Conservation (phyloP, 495 filamentous ascomycete genomes). For the Podospora pseudopauciseta region DNA sequence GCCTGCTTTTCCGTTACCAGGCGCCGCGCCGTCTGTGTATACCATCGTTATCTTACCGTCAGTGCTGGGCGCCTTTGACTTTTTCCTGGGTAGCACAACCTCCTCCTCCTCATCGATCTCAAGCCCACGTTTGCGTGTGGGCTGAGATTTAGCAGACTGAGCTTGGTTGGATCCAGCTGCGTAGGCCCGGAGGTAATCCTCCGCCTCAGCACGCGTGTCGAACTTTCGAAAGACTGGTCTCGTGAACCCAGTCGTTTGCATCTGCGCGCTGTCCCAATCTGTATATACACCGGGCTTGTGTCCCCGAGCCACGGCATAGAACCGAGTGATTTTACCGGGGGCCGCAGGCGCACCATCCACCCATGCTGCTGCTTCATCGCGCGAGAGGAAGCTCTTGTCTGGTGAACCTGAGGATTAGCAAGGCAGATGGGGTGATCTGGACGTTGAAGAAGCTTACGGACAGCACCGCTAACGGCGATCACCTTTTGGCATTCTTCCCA, state of each 20-base stretch:
- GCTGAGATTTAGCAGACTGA: conserved; percentile 27
- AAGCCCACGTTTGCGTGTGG: conserved; percentile 27
- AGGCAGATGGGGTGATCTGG: not conserved
- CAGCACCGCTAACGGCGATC: conserved; percentile 77
- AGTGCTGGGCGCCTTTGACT: conserved; percentile 43
- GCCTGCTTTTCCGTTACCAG: conserved; percentile 67
- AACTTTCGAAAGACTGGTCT: conserved; percentile 82
- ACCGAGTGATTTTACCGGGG: conserved; percentile 46
- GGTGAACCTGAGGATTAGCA: not conserved
- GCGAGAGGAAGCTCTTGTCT: conserved; percentile 82
- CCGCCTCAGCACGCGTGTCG: conserved; percentile 69
- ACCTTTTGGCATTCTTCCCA: conserved; percentile 81
- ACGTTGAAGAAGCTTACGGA: conserved; percentile 39
- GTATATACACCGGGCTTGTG: conserved; percentile 83
- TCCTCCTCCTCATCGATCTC: conserved; percentile 28
- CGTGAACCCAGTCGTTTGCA: conserved; percentile 72
- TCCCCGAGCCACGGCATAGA: conserved; percentile 83
- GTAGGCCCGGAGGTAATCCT: conserved; percentile 37
- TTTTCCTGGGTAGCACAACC: conserved; percentile 50
- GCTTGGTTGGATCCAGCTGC: conserved; percentile 39
- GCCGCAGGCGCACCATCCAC: conserved; percentile 54
- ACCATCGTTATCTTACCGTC: conserved; percentile 41
- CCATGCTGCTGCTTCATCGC: conserved; percentile 75
- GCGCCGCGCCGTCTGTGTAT: conserved; percentile 85
- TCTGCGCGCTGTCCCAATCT: conserved; percentile 73